These are phyloP conservation scores for Scytalidium sp. DNA, from an alignment of 2,329 filamentous ascomycete species.

Conservation along the genomic window DNA sequence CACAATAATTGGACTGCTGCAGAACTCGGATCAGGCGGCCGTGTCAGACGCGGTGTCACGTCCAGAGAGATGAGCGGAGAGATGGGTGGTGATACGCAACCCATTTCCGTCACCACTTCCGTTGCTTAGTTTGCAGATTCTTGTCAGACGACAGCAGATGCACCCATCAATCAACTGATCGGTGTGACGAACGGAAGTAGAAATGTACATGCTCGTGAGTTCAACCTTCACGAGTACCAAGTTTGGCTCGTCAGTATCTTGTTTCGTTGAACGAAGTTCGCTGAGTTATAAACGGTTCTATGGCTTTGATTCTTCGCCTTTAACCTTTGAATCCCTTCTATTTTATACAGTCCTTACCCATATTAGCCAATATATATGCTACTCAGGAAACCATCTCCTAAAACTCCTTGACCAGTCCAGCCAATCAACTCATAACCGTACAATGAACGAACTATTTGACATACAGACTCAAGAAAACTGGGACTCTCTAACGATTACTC, in stretches of 20 bases:
- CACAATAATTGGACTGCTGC: too few species aligned
- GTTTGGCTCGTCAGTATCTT: not conserved
- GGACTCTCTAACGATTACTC: not conserved
- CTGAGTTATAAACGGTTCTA: not conserved
- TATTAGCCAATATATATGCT: not conserved
- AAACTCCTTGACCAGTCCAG: not conserved
- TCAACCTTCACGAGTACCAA: not conserved
- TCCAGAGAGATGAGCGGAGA: constrained; percentile 56
- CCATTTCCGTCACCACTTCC: not conserved
- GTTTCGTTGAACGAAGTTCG: not conserved
- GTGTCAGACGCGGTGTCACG: constrained; percentile 36
- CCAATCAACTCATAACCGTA: not conserved
- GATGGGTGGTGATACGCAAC: constrained; percentile 57
- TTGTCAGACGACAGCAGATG: not conserved
- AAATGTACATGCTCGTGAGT: not conserved
- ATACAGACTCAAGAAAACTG: constrained; percentile 1
- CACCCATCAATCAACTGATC: constrained; percentile 11
- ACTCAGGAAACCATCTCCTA: not conserved
- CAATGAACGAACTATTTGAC: not conserved
- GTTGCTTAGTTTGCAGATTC: not conserved
- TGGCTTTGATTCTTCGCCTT: not conserved
- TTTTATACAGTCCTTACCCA: not conserved
- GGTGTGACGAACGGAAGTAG: constrained; percentile 12
- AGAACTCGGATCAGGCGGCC: not conserved
- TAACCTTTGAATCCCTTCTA: not conserved